These are phyloP conservation scores for Apiotrichum domesticum DNA, from an alignment of 1,284 basidiomycete genomes.

Conservation along the genomic window DNA sequence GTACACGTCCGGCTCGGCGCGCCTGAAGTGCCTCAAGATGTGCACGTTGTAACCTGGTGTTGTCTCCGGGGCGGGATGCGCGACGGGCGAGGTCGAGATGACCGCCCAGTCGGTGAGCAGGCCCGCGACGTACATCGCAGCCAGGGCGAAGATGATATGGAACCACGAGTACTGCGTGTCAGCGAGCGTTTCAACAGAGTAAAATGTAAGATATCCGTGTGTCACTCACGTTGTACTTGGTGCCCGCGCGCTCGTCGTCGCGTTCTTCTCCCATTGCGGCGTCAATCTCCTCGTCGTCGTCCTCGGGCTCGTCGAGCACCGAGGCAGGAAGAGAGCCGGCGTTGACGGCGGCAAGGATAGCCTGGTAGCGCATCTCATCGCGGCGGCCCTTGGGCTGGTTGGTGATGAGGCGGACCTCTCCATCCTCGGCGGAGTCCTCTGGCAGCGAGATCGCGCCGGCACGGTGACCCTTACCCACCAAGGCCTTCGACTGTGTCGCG, in stretches of 20 bases:
- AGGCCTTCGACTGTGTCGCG: constrained; percentile 85
- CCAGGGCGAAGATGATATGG: constrained; percentile 95
- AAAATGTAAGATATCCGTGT: too few relatives aligned
- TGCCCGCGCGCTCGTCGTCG: constrained; percentile 93
- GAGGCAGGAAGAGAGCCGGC: constrained; percentile 94
- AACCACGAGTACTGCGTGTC: constrained; percentile 75
- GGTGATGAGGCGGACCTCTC: constrained; percentile 63
- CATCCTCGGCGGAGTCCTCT: constrained; percentile 47
- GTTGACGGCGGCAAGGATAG: constrained; percentile 88
- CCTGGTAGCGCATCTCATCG: constrained; percentile 88
- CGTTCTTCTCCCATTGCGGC: constrained; percentile 62
- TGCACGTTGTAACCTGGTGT: constrained; percentile 1
- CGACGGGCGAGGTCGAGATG: constrained; percentile 37
- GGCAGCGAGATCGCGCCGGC: constrained; percentile 56
- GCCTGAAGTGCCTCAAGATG: not conserved
- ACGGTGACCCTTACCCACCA: constrained; percentile 63
- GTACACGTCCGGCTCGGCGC: constrained; percentile 61
- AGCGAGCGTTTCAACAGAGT: not conserved
- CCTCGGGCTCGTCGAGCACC: constrained; percentile 71
- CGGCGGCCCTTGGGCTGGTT: constrained; percentile 73
- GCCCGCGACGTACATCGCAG: constrained; percentile 96
- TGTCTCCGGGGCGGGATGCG: constrained; percentile 23
- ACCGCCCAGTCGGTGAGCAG: constrained; percentile 92
- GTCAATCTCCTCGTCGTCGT: constrained; percentile 70
- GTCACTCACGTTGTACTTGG: constrained; percentile 68